Evolutionary conservation across 495 filamentous ascomycete genomes (phyloP), one percentile per base, ranked within the genome.

Genomic region (Talaromyces ruber): DNA sequence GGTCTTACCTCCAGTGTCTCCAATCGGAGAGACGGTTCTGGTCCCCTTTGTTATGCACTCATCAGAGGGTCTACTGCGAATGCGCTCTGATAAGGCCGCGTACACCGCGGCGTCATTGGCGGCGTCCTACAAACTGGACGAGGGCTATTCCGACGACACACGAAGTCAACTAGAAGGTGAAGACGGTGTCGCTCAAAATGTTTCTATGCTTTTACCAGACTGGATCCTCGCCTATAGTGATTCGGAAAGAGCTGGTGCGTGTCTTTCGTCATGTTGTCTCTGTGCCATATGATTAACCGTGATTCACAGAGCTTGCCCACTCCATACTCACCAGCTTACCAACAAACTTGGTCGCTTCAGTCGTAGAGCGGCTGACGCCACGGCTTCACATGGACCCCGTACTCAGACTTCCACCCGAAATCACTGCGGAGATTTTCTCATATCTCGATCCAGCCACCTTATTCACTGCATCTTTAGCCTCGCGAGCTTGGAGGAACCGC

Each of bases 351-450:
- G 85, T 96, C 57, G 85, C 87, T 16, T 80, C 84, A n/a, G 84
- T 97, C 22, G 90, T 94, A 25, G 86, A 89, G 47, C 80, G 82
- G 47, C 76, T 96, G 18, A 85, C 87, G 53, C 89, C 88, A 7
- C 83, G 90, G 6, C 86, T 96, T 25, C 92, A 97, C 72, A 91
- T 97, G 74, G 91, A 98, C 74, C 96, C 96, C 52, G 83, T 96
- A 30, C 74, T 84, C 62, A 85, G 89, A 67, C 84, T 98, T 8
- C 94, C 94, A 0, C 84, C 89, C 1, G 94, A 98, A 70, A 84
- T 98, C 61, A 93, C 89, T 56, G 86, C 92, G 59, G 86, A 94
- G 66, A 87, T 97, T 16, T 87, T 98, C 45, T 88, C 88, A 30
- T 96, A 90, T 68, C 84, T 98, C 30, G 86, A 91, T 43, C 85